Evolutionary conservation across 495 filamentous ascomycete genomes (phyloP).

Genomic region (Chaetomium cochliodes): DNA sequence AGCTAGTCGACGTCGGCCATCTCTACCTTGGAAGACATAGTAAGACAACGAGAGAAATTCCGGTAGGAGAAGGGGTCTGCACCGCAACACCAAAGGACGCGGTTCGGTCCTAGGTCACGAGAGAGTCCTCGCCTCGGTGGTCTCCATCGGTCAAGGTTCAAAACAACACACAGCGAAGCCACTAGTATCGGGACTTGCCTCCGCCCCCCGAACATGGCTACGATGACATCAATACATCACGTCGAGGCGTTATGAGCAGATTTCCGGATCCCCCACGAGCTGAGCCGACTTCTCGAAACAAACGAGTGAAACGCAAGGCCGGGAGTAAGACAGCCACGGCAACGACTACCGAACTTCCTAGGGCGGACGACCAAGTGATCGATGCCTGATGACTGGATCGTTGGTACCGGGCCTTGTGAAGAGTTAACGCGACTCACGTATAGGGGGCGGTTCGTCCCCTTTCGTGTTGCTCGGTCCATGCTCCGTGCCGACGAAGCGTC

Average conservation of each 20-base stretch:
- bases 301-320: constrained; percentile 4
- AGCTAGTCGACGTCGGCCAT: no score
- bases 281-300: not conserved
- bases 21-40: no score
- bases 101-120: not conserved
- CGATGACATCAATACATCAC: not conserved
- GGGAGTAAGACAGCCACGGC: constrained; percentile 4
- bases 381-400: not conserved
- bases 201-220: not conserved
- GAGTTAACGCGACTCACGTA: not conserved
- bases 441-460: constrained; percentile 1
- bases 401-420: not conserved
- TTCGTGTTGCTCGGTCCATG: constrained; percentile 1
- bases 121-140: not conserved
- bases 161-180: not conserved
- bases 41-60: no score
- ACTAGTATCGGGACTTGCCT: no score
- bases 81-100: no score
- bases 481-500: constrained; percentile 8
- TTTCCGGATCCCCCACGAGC: not conserved
- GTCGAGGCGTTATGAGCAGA: constrained; percentile 2
- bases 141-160: not conserved
- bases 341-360: constrained; percentile 9
- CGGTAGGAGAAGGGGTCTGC: not conserved
- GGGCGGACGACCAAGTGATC: not conserved